Evolutionary conservation across 306 rosid species (phyloP).

Genomic region (Corylus americana): DNA sequence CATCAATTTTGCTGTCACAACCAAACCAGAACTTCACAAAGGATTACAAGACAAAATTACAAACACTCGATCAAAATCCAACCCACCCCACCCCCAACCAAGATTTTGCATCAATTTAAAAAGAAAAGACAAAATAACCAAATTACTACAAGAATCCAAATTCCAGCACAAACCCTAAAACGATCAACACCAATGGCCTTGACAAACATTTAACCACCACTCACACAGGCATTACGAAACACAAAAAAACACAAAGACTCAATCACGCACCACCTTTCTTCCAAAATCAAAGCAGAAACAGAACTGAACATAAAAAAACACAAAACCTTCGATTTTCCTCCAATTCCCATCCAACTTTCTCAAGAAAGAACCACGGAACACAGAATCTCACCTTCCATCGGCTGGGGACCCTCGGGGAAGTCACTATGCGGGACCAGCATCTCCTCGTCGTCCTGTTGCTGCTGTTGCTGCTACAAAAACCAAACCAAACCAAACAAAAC

Average conservation of each 20-base stretch:
- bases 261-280: background rate
- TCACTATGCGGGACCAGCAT: slow-evolving; percentile 49
- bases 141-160: no score
- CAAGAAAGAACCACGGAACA: background rate
- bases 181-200: no score
- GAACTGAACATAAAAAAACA: background rate
- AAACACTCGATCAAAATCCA: no score
- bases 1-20: background rate
- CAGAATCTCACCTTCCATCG: slow-evolving; percentile 48
- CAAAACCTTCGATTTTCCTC: background rate
- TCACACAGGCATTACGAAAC: background rate
- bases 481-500: slow-evolving; percentile 3
- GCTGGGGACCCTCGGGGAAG: slow-evolving; percentile 49
- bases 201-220: background rate
- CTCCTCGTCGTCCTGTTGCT: slow-evolving; percentile 48
- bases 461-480: slow-evolving; percentile 33
- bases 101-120: no score
- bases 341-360: background rate
- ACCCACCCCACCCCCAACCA: no score
- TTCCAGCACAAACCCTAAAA: no score
- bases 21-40: no score
- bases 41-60: no score
- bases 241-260: background rate
- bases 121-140: no score
- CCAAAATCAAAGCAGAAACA: background rate